Evolutionary conservation across 2,329 filamentous ascomycete species (phyloP), one percentile per base, ranked within the genome.

Genomic region (Incumbomyces delicatus): DNA sequence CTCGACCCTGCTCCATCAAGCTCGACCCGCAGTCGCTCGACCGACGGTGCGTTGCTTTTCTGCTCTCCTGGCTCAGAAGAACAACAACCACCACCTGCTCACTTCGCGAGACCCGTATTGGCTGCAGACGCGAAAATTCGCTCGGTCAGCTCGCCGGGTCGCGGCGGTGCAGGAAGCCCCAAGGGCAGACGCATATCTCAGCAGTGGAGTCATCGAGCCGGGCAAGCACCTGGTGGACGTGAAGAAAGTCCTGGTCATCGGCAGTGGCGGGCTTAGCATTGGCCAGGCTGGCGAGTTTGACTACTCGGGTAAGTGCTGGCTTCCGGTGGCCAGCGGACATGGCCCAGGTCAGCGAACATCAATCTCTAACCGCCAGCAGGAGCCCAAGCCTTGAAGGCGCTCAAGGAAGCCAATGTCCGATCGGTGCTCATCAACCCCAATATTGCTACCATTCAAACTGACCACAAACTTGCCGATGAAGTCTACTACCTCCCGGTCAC

Each of bases 401-500:
- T 98, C 52, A 96, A 95, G 70, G 90, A 96, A 71, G 90, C 89
- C 53, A 87, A 87, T 51, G 86, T 96, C 50, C 71, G 82, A 57
- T 95, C 90, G 8, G 85, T 96, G 46, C 80, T 96, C 55, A 89
- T 96, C 66, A 96, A 96, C 71, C 90, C 90, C 60, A 96, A 96
- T 67, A 96, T 96, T 65, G 90, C 90, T 50, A 96, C 92, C 49
- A 96, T 96, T 62, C 90, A 96, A 72, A 96, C 90, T 59, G 88
- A 94, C 66, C 90, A 96, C 75, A 83, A 84, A 61, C 84, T 96
- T 63, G 88, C 88, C 62, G 90, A 96, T 64, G 89, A 96, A 72
- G 85, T 96, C 61, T 96, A 96, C 76, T 96, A 95, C 70, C 83
- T 96, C 32, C 92, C 92, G 47, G 89, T 98, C 60, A 98, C 92